Conservation (phyloP, 2,329 filamentous ascomycete species). For the Cladophialophora yegresii region DNA sequence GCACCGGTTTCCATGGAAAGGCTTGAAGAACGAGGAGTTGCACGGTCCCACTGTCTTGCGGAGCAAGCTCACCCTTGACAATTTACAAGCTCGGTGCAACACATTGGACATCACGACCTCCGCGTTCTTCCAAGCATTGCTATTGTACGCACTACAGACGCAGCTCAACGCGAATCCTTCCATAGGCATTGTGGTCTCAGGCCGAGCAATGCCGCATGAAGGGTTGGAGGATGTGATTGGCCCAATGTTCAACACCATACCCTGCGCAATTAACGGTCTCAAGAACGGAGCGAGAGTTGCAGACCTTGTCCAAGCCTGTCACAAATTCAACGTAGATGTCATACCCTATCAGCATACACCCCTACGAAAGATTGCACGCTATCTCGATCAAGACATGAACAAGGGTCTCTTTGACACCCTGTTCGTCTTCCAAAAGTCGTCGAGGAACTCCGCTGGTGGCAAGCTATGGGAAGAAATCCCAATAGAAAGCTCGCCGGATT, state of each 20-base stretch:
- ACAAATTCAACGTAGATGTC: constrained; percentile 68
- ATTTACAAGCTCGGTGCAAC: constrained; percentile 58
- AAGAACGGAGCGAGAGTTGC: constrained; percentile 57
- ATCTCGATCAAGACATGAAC: constrained; percentile 61
- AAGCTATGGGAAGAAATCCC: constrained; percentile 59
- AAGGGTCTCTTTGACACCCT: constrained; percentile 73
- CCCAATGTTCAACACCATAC: constrained; percentile 87
- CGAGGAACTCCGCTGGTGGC: constrained; percentile 35
- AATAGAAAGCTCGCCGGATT: constrained; percentile 60
- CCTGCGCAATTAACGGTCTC: constrained; percentile 59
- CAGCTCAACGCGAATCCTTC: constrained; percentile 53
- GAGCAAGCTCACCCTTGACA: constrained; percentile 42
- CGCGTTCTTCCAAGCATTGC: constrained; percentile 73
- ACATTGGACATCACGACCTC: constrained; percentile 73
- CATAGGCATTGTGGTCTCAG: constrained; percentile 76
- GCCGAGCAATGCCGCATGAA: constrained; percentile 69
- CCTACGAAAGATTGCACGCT: constrained; percentile 77
- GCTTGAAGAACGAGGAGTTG: background rate
- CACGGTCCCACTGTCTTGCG: background rate
- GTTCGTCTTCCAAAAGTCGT: constrained; percentile 73
- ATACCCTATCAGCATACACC: constrained; percentile 77
- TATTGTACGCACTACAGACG: constrained; percentile 64
- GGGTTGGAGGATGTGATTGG: constrained; percentile 69
- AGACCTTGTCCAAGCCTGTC: constrained; percentile 63
- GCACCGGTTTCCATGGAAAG: constrained; percentile 8